phyloP scores from a whole-genome alignment of 805 yeast genomes.

The Kurtzmaniella fragi region DNA sequence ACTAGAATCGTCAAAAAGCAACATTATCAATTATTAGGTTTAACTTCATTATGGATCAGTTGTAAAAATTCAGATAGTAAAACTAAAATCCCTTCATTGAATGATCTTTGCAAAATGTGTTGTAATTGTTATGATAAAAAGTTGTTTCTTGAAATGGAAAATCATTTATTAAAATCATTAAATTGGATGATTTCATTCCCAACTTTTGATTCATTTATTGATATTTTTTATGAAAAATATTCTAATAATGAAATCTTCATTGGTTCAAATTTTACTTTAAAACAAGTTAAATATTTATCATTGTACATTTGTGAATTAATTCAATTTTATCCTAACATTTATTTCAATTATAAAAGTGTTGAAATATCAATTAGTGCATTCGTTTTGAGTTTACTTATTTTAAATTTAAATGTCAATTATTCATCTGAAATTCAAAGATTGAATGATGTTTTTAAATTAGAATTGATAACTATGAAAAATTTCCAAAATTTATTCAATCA shows the following conservation, averaged over 20 bases:
- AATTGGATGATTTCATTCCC: constrained; percentile 62
- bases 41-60: constrained; percentile 40
- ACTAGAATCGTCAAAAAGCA: constrained; percentile 41
- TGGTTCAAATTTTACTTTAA: constrained; percentile 10
- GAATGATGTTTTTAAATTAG: constrained; percentile 4
- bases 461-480: background rate
- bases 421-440: constrained; percentile 5
- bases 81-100: constrained; percentile 52
- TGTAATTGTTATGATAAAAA: constrained; percentile 53
- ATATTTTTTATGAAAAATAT: constrained; percentile 32
- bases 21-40: constrained; percentile 41
- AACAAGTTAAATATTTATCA: constrained; percentile 52
- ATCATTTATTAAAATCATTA: constrained; percentile 56
- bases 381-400: constrained; percentile 34
- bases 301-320: constrained; percentile 62
- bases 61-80: constrained; percentile 48
- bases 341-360: constrained; percentile 53
- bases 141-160: constrained; percentile 63
- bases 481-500: constrained; percentile 16
- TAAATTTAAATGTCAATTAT: constrained; percentile 15
- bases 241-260: background rate
- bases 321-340: constrained; percentile 56
- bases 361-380: constrained; percentile 42
- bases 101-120: constrained; percentile 50
- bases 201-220: constrained; percentile 60